Conservation (phyloP, 2,329 filamentous ascomycete genomes). For the Fusarium sp. region DNA sequence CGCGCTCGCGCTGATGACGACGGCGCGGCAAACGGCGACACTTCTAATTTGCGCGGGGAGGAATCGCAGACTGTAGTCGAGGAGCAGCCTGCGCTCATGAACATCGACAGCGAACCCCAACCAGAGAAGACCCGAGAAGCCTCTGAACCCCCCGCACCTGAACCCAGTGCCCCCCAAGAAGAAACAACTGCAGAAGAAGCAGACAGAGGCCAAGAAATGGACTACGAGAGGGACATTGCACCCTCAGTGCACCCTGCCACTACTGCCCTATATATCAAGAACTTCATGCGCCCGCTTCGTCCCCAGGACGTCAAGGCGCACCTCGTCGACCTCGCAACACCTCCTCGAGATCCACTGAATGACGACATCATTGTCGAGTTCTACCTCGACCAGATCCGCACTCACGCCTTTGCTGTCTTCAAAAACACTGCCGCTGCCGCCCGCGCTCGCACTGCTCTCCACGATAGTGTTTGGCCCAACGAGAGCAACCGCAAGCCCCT, state of each 20-base stretch:
- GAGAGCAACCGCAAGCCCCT: constrained; percentile 88
- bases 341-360: constrained; percentile 66
- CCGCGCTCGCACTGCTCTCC: constrained; percentile 82
- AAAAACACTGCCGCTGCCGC: constrained; percentile 78
- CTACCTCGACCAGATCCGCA: constrained; percentile 87
- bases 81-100: constrained; percentile 33
- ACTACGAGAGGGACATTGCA: constrained; percentile 56
- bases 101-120: constrained; percentile 23
- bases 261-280: constrained; percentile 86
- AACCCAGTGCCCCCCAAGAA: constrained; percentile 5
- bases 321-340: constrained; percentile 77
- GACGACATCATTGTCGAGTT: constrained; percentile 74
- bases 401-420: constrained; percentile 89
- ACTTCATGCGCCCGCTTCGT: constrained; percentile 90
- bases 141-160: constrained; percentile 1
- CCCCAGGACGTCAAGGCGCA: constrained; percentile 77
- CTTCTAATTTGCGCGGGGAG: constrained; percentile 27
- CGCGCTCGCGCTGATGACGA: constrained; percentile 65
- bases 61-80: constrained; percentile 20
- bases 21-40: constrained; percentile 25
- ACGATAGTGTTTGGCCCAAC: constrained; percentile 87
- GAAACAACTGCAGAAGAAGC: constrained; percentile 14
- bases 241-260: constrained; percentile 82
- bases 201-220: constrained; percentile 49
- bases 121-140: constrained; percentile 13